Evolutionary conservation across 768 basidiomycete species (phyloP).

Genomic region (Sistotremastrum niveocremeum): DNA sequence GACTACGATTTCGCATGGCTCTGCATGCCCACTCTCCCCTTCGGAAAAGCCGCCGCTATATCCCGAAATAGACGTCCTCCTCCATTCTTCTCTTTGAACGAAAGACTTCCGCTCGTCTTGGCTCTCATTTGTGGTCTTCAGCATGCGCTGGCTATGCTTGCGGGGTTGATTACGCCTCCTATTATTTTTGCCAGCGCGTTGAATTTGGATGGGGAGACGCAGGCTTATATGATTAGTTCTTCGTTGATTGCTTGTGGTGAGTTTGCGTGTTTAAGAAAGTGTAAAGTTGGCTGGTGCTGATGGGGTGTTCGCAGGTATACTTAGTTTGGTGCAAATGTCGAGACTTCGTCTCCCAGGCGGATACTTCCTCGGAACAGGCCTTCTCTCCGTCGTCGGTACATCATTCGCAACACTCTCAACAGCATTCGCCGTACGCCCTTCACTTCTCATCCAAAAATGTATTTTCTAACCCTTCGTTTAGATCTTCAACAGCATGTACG

Average conservation of each 20-base stretch:
- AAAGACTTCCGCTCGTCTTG: conserved; percentile 57
- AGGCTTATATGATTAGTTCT: conserved; percentile 71
- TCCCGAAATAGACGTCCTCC: conserved; percentile 24
- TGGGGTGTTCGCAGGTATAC: conserved; percentile 35
- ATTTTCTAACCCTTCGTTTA: conserved; percentile 10
- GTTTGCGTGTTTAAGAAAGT: conserved; percentile 11
- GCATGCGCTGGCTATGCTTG: conserved; percentile 73
- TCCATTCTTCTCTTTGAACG: conserved; percentile 66
- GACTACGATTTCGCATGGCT: conserved; percentile 68
- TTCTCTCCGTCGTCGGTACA: conserved; percentile 71
- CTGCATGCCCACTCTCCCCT: conserved; percentile 58
- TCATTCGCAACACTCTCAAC: conserved; percentile 70
- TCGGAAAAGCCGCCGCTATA: conserved; percentile 21
- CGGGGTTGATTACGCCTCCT: conserved; percentile 71
- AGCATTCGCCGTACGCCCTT: conserved; percentile 41
- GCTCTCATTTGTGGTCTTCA: conserved; percentile 63
- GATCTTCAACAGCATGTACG: conserved; percentile 71
- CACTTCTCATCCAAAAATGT: not conserved
- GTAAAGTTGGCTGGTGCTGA: not conserved
- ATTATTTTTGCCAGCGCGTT: conserved; percentile 63
- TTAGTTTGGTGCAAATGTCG: conserved; percentile 72
- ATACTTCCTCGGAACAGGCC: conserved; percentile 67
- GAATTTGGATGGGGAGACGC: conserved; percentile 40
- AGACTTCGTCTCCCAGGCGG: conserved; percentile 43
- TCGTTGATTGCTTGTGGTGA: conserved; percentile 66